Evolutionary conservation across 306 rosid species (phyloP).

Genomic region (Ceratonia siliqua): DNA sequence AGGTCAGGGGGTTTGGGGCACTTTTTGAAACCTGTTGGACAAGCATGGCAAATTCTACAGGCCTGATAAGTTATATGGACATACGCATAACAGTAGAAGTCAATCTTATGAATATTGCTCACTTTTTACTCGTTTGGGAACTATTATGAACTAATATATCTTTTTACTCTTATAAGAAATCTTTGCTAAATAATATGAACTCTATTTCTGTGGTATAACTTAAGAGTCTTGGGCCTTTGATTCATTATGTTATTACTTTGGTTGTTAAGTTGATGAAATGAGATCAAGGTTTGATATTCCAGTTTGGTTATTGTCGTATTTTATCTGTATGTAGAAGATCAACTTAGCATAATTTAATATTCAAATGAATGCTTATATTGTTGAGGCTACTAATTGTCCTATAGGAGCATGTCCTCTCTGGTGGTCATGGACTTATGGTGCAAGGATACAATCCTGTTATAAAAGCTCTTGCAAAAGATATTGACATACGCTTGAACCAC

Average conservation of each 20-base stretch:
- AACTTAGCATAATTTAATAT: slow-evolving; percentile 17
- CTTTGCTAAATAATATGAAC: not conserved
- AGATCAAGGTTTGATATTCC: not conserved
- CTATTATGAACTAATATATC: not conserved
- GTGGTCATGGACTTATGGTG: slow-evolving; percentile 90
- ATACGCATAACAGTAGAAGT: too few relatives aligned
- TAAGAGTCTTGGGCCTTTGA: not conserved
- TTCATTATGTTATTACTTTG: not conserved
- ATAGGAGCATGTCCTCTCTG: slow-evolving; percentile 76
- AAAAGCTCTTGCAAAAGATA: slow-evolving; percentile 68
- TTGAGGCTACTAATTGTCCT: slow-evolving; percentile 22
- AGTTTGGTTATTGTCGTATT: slow-evolving; percentile 10
- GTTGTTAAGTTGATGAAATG: slow-evolving; percentile 2
- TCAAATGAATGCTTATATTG: slow-evolving; percentile 35
- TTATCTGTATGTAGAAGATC: slow-evolving; percentile 1
- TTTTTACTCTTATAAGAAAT: not conserved
- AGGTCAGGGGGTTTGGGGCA: not conserved
- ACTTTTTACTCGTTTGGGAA: not conserved
- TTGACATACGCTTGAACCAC: slow-evolving; percentile 65
- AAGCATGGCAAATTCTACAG: not conserved
- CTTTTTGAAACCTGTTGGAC: not conserved
- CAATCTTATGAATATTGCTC: too few relatives aligned
- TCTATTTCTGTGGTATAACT: not conserved
- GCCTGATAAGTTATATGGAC: not conserved
- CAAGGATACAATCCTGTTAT: slow-evolving; percentile 73